phyloP scores from a whole-genome alignment of 73 alveolate genomes.

The Loxodes magnus region DNA sequence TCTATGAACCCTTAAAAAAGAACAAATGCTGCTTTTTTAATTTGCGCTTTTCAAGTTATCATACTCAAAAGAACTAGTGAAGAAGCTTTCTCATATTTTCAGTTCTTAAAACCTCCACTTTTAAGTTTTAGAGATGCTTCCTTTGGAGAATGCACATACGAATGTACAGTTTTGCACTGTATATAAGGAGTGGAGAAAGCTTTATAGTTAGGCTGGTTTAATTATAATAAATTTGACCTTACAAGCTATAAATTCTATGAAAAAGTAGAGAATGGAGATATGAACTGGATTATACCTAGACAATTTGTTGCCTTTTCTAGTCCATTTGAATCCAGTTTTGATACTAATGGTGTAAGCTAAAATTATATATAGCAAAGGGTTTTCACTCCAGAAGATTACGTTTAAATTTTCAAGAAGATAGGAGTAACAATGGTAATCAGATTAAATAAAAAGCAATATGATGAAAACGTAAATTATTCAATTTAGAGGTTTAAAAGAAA shows the following conservation, averaged over 20 bases:
- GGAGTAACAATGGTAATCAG: constrained; percentile 47
- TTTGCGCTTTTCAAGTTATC: constrained; percentile 66
- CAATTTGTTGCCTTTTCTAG: constrained; percentile 26
- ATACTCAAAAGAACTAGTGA: constrained; percentile 38
- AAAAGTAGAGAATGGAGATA: constrained; percentile 38
- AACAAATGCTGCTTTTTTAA: constrained; percentile 35
- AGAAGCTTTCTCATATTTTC: constrained; percentile 33
- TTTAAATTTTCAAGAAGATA: constrained; percentile 45
- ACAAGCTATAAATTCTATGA: constrained; percentile 28
- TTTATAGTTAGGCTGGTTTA: constrained; percentile 39
- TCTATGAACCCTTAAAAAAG: constrained; percentile 11
- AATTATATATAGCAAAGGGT: too few relatives aligned
- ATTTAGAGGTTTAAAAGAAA: constrained; percentile 25
- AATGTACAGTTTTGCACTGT: constrained; percentile 53
- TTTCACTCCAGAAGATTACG: constrained; percentile 74
- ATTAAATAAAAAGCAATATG: constrained; percentile 54
- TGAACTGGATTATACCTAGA: constrained; percentile 46
- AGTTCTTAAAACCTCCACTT: constrained; percentile 9
- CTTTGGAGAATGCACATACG: constrained; percentile 21
- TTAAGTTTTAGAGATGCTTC: constrained; percentile 32
- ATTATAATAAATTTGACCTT: constrained; percentile 28
- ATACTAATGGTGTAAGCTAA: too few relatives aligned
- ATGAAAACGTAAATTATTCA: too few relatives aligned
- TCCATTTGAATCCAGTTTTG: constrained; percentile 16
- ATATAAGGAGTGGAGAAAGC: constrained; percentile 53